Conservation (phyloP, 2,329 filamentous ascomycete genomes). For the Ophiosphaerella korrae region DNA sequence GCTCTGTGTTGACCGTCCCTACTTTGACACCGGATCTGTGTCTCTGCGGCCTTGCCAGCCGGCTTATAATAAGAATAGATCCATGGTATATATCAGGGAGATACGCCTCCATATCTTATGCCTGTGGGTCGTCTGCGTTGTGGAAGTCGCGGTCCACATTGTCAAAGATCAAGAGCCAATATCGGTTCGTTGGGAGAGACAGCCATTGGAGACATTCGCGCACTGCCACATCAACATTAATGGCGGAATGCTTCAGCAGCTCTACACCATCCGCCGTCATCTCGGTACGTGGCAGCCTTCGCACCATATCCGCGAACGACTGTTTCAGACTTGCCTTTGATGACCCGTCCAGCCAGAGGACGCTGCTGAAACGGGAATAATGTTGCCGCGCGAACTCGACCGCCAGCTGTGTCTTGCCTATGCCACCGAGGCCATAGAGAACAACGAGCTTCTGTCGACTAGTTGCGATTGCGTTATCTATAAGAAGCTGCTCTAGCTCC, state of each 20-base stretch:
- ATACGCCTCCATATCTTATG: constrained; percentile 21
- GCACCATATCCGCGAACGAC: constrained; percentile 12
- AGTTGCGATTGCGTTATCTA: constrained; percentile 11
- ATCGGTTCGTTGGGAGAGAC: constrained; percentile 13
- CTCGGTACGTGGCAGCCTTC: constrained; percentile 13
- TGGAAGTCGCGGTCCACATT: constrained; percentile 23
- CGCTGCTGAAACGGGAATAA: constrained; percentile 11
- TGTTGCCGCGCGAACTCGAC: constrained; percentile 14
- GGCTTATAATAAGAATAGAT: constrained; percentile 25
- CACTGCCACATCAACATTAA: too few relatives aligned
- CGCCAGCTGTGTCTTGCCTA: too few relatives aligned
- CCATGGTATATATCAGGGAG: constrained; percentile 20
- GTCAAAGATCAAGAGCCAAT: constrained; percentile 24
- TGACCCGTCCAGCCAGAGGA: constrained; percentile 21
- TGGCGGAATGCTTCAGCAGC: constrained; percentile 3
- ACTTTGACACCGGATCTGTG: constrained; percentile 36
- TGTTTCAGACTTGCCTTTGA: constrained; percentile 16
- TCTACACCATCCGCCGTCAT: constrained; percentile 12
- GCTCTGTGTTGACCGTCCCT: constrained; percentile 19
- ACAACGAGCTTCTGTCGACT: constrained; percentile 25
- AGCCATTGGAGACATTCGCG: constrained; percentile 15
- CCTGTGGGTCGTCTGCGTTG: constrained; percentile 13
- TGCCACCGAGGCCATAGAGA: too few relatives aligned
- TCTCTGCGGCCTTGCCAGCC: constrained; percentile 18
- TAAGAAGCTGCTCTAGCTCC: constrained; percentile 20